Evolutionary conservation across 805 yeast genomes (phyloP), one percentile per base, ranked within the genome.

Genomic region (Saturnispora sekii): DNA sequence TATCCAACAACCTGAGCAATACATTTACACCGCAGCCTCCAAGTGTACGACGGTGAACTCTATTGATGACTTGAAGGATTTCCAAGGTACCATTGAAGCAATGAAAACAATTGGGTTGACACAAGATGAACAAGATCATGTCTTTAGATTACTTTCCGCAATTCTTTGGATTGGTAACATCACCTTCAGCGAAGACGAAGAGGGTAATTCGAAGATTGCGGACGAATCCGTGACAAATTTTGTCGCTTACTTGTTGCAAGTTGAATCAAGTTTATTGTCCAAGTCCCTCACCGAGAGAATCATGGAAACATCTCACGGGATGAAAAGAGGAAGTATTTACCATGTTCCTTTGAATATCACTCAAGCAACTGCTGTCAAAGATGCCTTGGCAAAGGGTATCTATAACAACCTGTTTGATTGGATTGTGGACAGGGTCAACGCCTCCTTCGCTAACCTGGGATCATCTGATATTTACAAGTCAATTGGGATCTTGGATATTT

Each of bases 111-210:
- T 93, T 63, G 98, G 98, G 21, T 66, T 93, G 42, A 58, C 76
- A 5, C 84, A 82, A 56, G 69, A 65, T 6, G 98, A 93, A 62
- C 96, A 88, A 64, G 97, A 93, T 58, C 77, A 84, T 49, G 85
- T 93, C 35, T 93, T 93, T 66, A 73, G 89, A 59, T 69, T 88
- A 59, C 69, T 93, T 51, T 81, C 97, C 7, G 77, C 88, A 10
- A 76, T 93, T 46, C 68, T 93, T 49, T 93, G 98, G 98, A 77
- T 90, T 44, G 99, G 99, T 54, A 93, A 93, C 61, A 70, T 93
- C 40, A 73, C 88, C 7, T 93, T 93, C 58, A 69, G 69, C 3
- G 97, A 90, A 64, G 83, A 87, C 58, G 93, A 79, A 31, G 86
- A 79, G 51, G 96, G 96, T 11, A 84, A 85, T 56, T 83, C 97